A percentile compares a stretch with the other conserved stretches of the same genome.
Conservation (phyloP, 176 grass and related monocot species). For the Pontederia paniculata region DNA sequence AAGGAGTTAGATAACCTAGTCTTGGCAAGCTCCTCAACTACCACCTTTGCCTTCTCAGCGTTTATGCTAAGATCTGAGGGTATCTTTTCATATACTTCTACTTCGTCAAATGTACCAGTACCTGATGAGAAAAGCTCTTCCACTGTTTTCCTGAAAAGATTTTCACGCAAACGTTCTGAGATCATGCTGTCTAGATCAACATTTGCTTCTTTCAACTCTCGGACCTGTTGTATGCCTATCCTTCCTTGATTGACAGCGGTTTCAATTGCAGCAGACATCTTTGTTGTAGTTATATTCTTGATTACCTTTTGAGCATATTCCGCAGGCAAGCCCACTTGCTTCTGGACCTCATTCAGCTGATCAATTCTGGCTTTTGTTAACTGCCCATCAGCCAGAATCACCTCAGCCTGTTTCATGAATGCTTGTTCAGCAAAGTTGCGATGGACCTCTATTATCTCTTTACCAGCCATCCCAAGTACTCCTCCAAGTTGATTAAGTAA, state of each 20-base stretch:
- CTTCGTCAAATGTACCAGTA: constrained; percentile 74
- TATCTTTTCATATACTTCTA: constrained; percentile 61
- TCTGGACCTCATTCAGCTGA: constrained; percentile 81
- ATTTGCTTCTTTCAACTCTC: constrained; percentile 67
- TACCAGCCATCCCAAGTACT: constrained; percentile 69
- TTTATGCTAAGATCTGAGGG: constrained; percentile 74
- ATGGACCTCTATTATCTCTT: constrained; percentile 66
- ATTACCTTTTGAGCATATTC: constrained; percentile 94
- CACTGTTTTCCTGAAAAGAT: constrained; percentile 59
- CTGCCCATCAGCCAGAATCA: constrained; percentile 91
- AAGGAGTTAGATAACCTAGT: constrained; percentile 58
- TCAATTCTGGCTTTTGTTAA: constrained; percentile 77
- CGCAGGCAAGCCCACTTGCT: constrained; percentile 69
- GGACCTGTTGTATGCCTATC: constrained; percentile 70
- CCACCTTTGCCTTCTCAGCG: constrained; percentile 63
- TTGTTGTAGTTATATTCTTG: constrained; percentile 80
- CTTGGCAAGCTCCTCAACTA: constrained; percentile 62
- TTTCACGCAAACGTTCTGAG: constrained; percentile 58
- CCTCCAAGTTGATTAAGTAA: constrained; percentile 71
- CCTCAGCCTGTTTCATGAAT: constrained; percentile 91
- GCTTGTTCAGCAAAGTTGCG: constrained; percentile 83
- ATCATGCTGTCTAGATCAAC: constrained; percentile 69
- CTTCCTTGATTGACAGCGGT: constrained; percentile 63
- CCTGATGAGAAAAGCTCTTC: constrained; percentile 84
- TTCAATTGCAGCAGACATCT: constrained; percentile 75